Conservation (phyloP, 1,284 basidiomycete genomes). For the Ustilago nuda region DNA sequence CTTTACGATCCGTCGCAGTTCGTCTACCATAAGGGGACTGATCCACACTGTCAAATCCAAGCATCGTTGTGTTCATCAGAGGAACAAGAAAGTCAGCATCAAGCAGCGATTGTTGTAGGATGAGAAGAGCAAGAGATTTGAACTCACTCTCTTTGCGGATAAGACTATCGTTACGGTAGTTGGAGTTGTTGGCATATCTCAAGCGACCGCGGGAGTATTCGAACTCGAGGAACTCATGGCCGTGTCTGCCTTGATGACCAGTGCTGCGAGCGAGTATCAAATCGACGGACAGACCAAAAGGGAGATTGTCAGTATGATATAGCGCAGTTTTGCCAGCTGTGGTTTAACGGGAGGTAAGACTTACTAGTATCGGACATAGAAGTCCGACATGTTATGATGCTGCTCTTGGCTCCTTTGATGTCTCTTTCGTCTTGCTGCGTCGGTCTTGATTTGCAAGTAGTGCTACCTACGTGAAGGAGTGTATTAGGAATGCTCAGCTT, state of each 20-base stretch:
- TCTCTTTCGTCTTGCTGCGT: not conserved
- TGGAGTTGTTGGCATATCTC: conserved; percentile 98
- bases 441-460: not conserved
- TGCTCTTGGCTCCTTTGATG: not conserved
- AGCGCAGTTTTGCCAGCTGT: not conserved
- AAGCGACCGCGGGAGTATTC: conserved; percentile 96
- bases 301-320: not conserved
- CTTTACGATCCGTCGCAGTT: conserved; percentile 93
- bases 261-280: conserved; percentile 39
- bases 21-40: conserved; percentile 87
- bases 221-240: conserved; percentile 86
- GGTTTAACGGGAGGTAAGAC: conserved; percentile 9
- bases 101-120: not conserved
- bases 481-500: no score
- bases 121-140: not conserved
- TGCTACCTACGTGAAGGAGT: no score
- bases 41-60: conserved; percentile 82
- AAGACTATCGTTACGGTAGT: conserved; percentile 95
- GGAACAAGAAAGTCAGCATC: not conserved
- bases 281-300: not conserved
- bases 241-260: conserved; percentile 67
- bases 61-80: not conserved
- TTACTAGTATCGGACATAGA: conserved; percentile 69
- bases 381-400: conserved; percentile 57
- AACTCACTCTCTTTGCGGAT: conserved; percentile 96